Percentiles rank a stretch among this genome's conserved stretches.
Conservation (phyloP, 106 monocot genomes). For the Dendrobium catenatum region DNA sequence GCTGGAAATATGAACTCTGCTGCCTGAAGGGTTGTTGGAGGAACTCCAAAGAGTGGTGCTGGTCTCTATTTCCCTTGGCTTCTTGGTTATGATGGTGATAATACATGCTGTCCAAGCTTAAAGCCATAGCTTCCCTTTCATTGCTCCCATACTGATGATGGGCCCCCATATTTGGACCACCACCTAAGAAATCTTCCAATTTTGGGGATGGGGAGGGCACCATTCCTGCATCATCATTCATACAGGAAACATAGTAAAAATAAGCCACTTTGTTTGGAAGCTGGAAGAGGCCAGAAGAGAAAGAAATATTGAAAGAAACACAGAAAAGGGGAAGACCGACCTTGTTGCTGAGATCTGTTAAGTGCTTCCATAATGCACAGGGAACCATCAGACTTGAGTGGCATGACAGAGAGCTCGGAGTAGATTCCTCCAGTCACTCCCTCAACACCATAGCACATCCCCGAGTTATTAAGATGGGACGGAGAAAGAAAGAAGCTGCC, state of each 20-base stretch:
- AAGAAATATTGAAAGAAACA: constrained; percentile 3
- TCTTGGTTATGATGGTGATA: constrained; percentile 47
- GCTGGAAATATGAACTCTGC: constrained; percentile 44
- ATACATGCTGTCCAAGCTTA: constrained; percentile 95
- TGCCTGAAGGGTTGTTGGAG: constrained; percentile 31
- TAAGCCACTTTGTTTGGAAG: constrained; percentile 13
- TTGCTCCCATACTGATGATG: constrained; percentile 59
- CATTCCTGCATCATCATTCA: constrained; percentile 21
- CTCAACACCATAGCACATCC: constrained; percentile 43
- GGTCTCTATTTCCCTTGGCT: constrained; percentile 16
- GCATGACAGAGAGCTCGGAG: constrained; percentile 73
- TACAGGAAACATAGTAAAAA: background rate
- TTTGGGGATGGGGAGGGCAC: constrained; percentile 69
- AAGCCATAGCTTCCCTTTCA: constrained; percentile 76
- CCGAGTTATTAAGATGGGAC: constrained; percentile 27
- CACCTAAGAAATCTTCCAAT: constrained; percentile 90
- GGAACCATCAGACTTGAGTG: constrained; percentile 93
- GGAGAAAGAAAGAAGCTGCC: constrained; percentile 51
- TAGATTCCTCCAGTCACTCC: constrained; percentile 35
- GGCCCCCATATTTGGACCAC: constrained; percentile 78
- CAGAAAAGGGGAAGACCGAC: constrained; percentile 7
- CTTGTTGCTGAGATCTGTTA: constrained; percentile 51
- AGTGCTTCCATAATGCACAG: constrained; percentile 98
- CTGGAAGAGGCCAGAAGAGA: constrained; percentile 5
- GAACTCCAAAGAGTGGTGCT: constrained; percentile 28